Evolutionary conservation across 2,329 filamentous ascomycete species (phyloP).

Genomic region (Aureobasidium leucospermi): DNA sequence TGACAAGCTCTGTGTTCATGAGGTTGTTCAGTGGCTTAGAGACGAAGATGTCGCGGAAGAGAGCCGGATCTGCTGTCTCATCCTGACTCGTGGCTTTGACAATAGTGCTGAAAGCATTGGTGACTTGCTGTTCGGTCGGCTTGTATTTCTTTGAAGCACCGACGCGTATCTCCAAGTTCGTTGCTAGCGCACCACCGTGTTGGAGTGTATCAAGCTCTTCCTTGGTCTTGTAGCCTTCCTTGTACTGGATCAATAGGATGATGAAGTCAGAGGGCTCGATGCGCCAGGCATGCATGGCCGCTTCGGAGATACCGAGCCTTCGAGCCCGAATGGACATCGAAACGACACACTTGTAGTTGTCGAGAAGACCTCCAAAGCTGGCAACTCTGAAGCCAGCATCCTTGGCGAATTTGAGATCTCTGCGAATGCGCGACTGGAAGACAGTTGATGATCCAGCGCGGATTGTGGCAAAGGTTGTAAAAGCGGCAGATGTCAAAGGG

Average conservation of each 20-base stretch:
- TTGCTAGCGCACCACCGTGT: slow-evolving; percentile 25
- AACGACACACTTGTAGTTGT: slow-evolving; percentile 46
- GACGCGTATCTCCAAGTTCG: slow-evolving; percentile 53
- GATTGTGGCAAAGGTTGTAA: background rate
- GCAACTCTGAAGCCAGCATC: slow-evolving; percentile 64
- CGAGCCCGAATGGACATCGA: slow-evolving; percentile 62
- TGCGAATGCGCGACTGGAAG: slow-evolving; percentile 23
- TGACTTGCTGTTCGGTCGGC: slow-evolving; percentile 51
- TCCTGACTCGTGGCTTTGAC: slow-evolving; percentile 15
- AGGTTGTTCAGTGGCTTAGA: slow-evolving; percentile 63
- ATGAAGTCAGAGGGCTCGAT: slow-evolving; percentile 61
- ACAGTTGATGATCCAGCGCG: background rate
- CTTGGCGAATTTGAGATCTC: slow-evolving; percentile 56
- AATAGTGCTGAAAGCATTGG: slow-evolving; percentile 41
- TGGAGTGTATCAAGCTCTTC: slow-evolving; percentile 45
- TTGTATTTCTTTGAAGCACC: slow-evolving; percentile 68
- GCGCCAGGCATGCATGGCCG: slow-evolving; percentile 71
- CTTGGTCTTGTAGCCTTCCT: slow-evolving; percentile 53
- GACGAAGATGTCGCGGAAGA: slow-evolving; percentile 57
- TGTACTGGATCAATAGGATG: slow-evolving; percentile 62
- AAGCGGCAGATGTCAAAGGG: background rate
- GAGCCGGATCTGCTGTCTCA: background rate
- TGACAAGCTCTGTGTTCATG: slow-evolving; percentile 57
- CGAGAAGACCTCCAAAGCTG: slow-evolving; percentile 46
- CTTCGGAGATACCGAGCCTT: slow-evolving; percentile 65